Base-by-base conservation (phyloP, 1,284 basidiomycete genomes). In the Marasmius tenuissimus region DNA sequence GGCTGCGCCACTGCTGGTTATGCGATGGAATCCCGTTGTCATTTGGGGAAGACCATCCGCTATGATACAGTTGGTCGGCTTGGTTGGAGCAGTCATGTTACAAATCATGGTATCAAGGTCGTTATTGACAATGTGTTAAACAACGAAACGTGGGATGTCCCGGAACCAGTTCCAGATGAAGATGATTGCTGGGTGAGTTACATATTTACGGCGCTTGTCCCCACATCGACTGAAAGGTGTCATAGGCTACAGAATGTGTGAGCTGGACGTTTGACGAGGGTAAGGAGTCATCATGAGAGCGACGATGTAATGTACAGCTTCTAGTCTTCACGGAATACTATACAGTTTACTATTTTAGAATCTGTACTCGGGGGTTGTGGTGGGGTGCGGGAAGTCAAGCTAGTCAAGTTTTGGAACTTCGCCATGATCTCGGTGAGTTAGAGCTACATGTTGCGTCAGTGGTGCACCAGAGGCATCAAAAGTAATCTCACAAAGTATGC, bases 61-160 rank as follows among this genome's bases (percentile, higher is more conserved):
- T 98, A 95, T 72, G 96, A 98, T 72, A 95, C 96, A 0, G 91
- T 97, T 34, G 85, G 84, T 9, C 86, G 89, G 70, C 82, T 92
- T 40, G 87, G 88, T 4, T 98, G 97, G 97, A 76, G 79, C 14
- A 85, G 87, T 33, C 85, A 89, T 64, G 72, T 93, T 18, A 75
- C 85, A 55, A 86, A 83, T 52, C 93, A 94, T 71, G 77, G 84
- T 27, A 92, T 94, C 67, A 80, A 78, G 42, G 80, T 85, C 52
- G 74, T 94, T 49, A 86, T 94, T 65, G 82, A 86, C 39, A 81
- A 85, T 57, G 73, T 94, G 14, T 74, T 94, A 11, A 75, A 80
- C 33, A 78, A 85, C 50, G 88, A 73, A 4, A 73, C 64, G 45
- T 39, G 66, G 9, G 65, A 75, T 1, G 75, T 80, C 34, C 76